These are phyloP conservation scores for Ampelomyces quisqualis DNA, from an alignment of 2,329 filamentous ascomycete genomes.

Conservation along the genomic window DNA sequence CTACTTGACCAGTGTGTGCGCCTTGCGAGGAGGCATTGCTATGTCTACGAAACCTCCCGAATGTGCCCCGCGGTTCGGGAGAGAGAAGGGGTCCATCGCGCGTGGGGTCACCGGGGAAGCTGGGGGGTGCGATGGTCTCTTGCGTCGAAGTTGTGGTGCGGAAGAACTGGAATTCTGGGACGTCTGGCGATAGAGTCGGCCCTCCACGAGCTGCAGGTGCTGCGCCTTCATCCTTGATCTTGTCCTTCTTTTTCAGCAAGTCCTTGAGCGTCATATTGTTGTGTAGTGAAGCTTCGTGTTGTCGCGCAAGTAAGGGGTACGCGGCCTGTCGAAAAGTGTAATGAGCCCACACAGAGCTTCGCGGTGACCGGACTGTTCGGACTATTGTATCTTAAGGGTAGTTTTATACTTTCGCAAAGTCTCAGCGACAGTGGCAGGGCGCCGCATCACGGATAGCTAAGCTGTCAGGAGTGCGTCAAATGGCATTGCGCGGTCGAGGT, in stretches of 20 bases:
- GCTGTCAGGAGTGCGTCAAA: conserved; percentile 26
- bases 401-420: conserved; percentile 37
- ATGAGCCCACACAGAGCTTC: conserved; percentile 5
- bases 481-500: conserved; percentile 25
- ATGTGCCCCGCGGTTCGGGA: conserved; percentile 29
- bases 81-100: conserved; percentile 33
- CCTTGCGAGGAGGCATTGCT: conserved; percentile 35
- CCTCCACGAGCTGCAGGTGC: conserved; percentile 22
- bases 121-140: conserved; percentile 74
- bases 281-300: conserved; percentile 13
- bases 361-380: conserved; percentile 6
- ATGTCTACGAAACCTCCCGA: conserved; percentile 37
- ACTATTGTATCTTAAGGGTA: conserved; percentile 32
- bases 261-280: conserved; percentile 60
- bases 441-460: conserved; percentile 24
- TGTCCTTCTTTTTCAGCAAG: conserved; percentile 63
- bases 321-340: conserved; percentile 9
- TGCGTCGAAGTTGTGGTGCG: conserved; percentile 79
- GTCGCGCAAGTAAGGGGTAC: conserved; percentile 15
- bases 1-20: conserved; percentile 6
- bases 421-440: conserved; percentile 21
- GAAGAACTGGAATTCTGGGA: conserved; percentile 74
- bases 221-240: conserved; percentile 53
- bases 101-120: conserved; percentile 48
- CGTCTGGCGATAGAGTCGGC: conserved; percentile 32